Evolutionary conservation across 176 grass and related monocot species (phyloP).

Genomic region (Carex pumila): DNA sequence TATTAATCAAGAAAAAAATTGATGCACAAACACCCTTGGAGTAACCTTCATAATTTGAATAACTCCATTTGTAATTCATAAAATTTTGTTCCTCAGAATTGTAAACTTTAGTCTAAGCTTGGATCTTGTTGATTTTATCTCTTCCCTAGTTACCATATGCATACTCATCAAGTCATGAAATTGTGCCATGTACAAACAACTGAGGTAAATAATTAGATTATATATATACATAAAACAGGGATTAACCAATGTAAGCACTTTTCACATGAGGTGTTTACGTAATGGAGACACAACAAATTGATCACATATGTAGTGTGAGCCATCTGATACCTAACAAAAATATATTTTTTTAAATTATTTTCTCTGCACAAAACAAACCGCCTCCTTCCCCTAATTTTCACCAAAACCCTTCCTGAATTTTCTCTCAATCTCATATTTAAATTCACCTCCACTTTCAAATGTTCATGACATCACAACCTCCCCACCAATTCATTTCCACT

Average conservation of each 20-base stretch:
- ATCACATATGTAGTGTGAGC: constrained; percentile 16
- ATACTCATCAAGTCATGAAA: not conserved
- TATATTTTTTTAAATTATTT: not conserved
- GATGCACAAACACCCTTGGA: not conserved
- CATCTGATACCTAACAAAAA: constrained; percentile 24
- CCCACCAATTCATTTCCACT: not conserved
- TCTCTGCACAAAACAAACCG: constrained; percentile 3
- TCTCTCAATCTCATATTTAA: constrained; percentile 22
- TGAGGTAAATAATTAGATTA: not conserved
- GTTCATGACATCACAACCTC: not conserved
- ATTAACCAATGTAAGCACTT: not conserved
- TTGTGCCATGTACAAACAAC: not conserved
- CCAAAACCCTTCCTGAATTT: constrained; percentile 12
- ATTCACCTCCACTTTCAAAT: constrained; percentile 4
- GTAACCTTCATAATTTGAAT: not conserved
- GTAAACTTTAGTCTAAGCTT: not conserved
- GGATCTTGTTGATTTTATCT: not conserved
- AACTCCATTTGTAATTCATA: not conserved
- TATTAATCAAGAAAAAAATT: not conserved
- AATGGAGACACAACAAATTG: not conserved
- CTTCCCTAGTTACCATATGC: not conserved
- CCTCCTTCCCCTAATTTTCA: constrained; percentile 22
- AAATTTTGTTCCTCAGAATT: not conserved
- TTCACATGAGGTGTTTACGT: not conserved
- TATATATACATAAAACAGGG: not conserved